These are phyloP conservation scores for Tetrapisispora fleetii DNA, from an alignment of 805 yeast species.

Conservation along the genomic window DNA sequence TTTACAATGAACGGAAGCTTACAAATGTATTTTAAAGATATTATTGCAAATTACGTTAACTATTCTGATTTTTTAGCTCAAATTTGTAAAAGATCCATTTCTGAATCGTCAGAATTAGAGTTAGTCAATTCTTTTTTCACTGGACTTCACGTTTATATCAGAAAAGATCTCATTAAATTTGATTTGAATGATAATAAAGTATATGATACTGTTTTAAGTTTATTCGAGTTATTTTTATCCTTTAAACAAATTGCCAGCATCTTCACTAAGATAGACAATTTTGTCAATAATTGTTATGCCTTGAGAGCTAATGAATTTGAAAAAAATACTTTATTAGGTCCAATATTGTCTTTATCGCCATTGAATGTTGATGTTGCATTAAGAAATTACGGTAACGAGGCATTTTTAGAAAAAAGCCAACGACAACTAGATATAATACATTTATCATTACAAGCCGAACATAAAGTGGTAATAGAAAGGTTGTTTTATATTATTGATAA, in stretches of 20 bases:
- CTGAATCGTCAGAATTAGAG: slow-evolving; percentile 57
- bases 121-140: slow-evolving; percentile 43
- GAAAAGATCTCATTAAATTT: slow-evolving; percentile 14
- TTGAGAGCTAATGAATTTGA: slow-evolving; percentile 46
- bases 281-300: slow-evolving; percentile 36
- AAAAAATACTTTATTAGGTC: slow-evolving; percentile 59
- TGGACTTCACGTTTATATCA: slow-evolving; percentile 20
- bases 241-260: slow-evolving; percentile 53
- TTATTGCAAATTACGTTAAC: slow-evolving; percentile 21
- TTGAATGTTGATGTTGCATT: slow-evolving; percentile 42
- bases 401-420: slow-evolving; percentile 25
- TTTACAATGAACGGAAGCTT: slow-evolving; percentile 22
- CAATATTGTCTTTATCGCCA: slow-evolving; percentile 68
- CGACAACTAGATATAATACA: slow-evolving; percentile 41
- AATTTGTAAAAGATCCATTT: slow-evolving; percentile 47
- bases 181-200: slow-evolving; percentile 39
- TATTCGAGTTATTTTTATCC: slow-evolving; percentile 47
- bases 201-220: slow-evolving; percentile 43
- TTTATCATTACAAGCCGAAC: slow-evolving; percentile 56
- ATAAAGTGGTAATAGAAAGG: slow-evolving; percentile 46
- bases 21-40: slow-evolving; percentile 19
- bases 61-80: slow-evolving; percentile 44
- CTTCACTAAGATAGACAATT: slow-evolving; percentile 48
- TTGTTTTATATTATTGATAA: slow-evolving; percentile 63
- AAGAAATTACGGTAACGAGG: slow-evolving; percentile 35